These are phyloP conservation scores for Citrullus amarus DNA, from an alignment of 306 rosid genomes.

Conservation along the genomic window DNA sequence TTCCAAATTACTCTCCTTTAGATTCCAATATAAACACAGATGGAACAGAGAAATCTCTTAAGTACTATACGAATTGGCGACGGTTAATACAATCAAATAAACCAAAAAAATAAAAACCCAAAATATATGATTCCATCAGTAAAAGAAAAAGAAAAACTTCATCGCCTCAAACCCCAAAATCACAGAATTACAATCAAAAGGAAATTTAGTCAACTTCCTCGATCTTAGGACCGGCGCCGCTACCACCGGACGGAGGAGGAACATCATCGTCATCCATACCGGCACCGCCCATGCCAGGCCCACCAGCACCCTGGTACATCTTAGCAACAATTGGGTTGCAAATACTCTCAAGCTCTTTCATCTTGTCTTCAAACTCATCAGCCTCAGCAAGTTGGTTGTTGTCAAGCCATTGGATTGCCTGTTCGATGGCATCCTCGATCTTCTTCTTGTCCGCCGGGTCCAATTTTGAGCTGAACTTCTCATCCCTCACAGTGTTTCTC, in stretches of 20 bases:
- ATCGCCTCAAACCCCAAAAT: background rate
- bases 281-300: constrained; percentile 30
- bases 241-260: constrained; percentile 22
- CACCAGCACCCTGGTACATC: constrained; percentile 51
- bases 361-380: constrained; percentile 50
- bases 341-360: constrained; percentile 43
- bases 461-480: constrained; percentile 29
- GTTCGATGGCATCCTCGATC: constrained; percentile 43
- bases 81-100: background rate
- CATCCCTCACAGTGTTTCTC: constrained; percentile 45
- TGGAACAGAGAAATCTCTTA: background rate
- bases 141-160: background rate
- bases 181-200: background rate
- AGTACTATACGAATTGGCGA: background rate
- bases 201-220: constrained; percentile 47
- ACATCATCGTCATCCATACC: constrained; percentile 27
- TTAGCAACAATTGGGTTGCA: constrained; percentile 58
- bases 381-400: constrained; percentile 44
- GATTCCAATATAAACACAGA: too few relatives aligned
- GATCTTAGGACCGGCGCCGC: constrained; percentile 53
- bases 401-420: constrained; percentile 45
- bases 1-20: too few relatives aligned
- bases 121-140: background rate
- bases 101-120: background rate
- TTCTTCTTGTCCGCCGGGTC: constrained; percentile 29